phyloP scores from a whole-genome alignment of 164 flowering plant genomes.

The Sextonia rubra region DNA sequence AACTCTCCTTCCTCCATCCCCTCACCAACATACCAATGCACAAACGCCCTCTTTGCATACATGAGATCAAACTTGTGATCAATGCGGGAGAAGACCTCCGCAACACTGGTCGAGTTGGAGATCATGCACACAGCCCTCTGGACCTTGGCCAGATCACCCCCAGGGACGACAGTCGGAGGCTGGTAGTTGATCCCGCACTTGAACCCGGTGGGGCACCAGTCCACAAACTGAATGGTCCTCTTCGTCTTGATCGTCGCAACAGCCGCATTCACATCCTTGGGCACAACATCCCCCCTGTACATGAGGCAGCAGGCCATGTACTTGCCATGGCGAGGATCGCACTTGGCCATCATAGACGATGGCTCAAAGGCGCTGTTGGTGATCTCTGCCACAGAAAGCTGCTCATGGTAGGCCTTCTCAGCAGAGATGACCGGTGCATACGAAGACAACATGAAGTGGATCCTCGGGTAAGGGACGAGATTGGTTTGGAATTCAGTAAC shows the following conservation, averaged over 20 bases:
- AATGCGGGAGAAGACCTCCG: conserved; percentile 51
- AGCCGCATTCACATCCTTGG: conserved; percentile 57
- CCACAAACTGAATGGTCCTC: conserved; percentile 55
- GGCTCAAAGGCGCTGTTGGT: conserved; percentile 57
- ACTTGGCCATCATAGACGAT: conserved; percentile 56
- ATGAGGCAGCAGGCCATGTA: conserved; percentile 56
- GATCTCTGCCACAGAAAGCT: conserved; percentile 51
- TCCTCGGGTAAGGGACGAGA: conserved; percentile 53
- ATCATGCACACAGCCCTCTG: conserved; percentile 61
- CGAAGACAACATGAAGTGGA: conserved; percentile 56
- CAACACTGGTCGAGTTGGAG: conserved; percentile 51
- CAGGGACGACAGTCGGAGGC: conserved; percentile 59
- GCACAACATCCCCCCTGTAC: conserved; percentile 57
- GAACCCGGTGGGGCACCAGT: conserved; percentile 59
- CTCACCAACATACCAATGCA: conserved; percentile 30
- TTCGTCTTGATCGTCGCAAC: conserved; percentile 59
- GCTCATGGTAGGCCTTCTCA: conserved; percentile 49
- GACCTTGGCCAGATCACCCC: conserved; percentile 55
- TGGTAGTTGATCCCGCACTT: conserved; percentile 58
- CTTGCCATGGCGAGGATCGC: conserved; percentile 54
- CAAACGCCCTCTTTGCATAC: conserved; percentile 51
- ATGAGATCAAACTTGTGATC: conserved; percentile 58
- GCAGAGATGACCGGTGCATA: conserved; percentile 55
- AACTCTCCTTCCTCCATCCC: conserved; percentile 67
- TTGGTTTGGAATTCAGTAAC: conserved; percentile 60